These are phyloP conservation scores for Ogataea angusta DNA, from an alignment of 805 yeast species.

Conservation along the genomic window DNA sequence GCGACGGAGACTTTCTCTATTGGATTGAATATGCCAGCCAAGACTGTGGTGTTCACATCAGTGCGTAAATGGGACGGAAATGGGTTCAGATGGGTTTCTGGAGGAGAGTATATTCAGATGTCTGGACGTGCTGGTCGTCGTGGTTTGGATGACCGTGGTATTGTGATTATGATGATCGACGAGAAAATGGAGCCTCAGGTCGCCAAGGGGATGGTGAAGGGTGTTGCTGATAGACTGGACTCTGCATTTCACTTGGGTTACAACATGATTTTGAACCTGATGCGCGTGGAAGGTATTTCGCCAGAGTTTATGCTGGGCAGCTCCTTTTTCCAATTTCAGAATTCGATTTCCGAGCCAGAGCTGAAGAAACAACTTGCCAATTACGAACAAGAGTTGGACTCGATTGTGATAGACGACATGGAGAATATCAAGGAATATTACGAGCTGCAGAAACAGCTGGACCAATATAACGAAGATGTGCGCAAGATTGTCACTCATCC, in stretches of 20 bases:
- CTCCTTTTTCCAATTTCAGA: constrained; percentile 94
- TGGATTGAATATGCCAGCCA: constrained; percentile 99
- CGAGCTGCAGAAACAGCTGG: constrained; percentile 71
- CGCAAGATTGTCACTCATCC: constrained; percentile 89
- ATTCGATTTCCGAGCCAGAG: constrained; percentile 83
- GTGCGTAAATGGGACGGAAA: constrained; percentile 98
- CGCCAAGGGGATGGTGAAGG: constrained; percentile 99
- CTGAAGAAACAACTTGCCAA: constrained; percentile 66
- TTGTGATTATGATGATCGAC: constrained; percentile 98
- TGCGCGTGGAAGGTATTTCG: constrained; percentile 97
- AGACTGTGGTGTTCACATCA: constrained; percentile 95
- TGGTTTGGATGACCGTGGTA: constrained; percentile 98
- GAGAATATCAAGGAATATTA: constrained; percentile 73
- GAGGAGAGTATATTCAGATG: constrained; percentile 99
- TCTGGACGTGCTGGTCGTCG: constrained; percentile 99
- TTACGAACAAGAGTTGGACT: constrained; percentile 46
- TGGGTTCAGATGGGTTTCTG: constrained; percentile 98
- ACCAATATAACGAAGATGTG: constrained; percentile 68
- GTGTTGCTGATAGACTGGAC: constrained; percentile 95
- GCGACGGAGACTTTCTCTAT: constrained; percentile 98
- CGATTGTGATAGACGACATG: constrained; percentile 68
- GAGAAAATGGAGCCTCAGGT: constrained; percentile 99
- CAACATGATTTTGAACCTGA: constrained; percentile 91
- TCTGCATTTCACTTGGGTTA: constrained; percentile 97
- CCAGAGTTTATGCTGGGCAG: constrained; percentile 96